A percentile compares a stretch with the other conserved stretches of the same genome.
These are phyloP conservation scores for Thalia dealbata DNA, from an alignment of 176 grass and related monocot genomes.

Conservation along the genomic window DNA sequence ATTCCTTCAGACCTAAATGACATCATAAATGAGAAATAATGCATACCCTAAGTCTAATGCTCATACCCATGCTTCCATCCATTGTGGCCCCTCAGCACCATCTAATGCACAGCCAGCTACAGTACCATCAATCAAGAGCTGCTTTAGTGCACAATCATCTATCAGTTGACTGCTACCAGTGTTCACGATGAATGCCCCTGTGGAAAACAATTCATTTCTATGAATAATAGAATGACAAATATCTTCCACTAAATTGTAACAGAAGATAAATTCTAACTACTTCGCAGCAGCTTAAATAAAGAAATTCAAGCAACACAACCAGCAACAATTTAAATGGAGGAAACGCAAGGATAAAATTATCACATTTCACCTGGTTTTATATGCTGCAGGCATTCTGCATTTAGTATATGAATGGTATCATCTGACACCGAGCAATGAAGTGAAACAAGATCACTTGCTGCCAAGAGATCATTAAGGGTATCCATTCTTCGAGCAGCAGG, in stretches of 20 bases:
- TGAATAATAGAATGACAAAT: background rate
- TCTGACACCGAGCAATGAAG: slow-evolving; percentile 82
- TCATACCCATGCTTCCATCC: slow-evolving; percentile 99
- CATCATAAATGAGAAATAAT: slow-evolving; percentile 12
- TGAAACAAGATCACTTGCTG: slow-evolving; percentile 86
- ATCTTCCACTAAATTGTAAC: background rate
- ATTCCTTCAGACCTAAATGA: background rate
- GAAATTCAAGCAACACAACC: background rate
- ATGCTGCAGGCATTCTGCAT: slow-evolving; percentile 66
- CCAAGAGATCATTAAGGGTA: slow-evolving; percentile 84
- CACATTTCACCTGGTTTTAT: slow-evolving; percentile 71
- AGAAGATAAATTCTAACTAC: background rate
- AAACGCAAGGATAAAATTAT: background rate
- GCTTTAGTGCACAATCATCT: slow-evolving; percentile 89
- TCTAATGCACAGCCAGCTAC: slow-evolving; percentile 91
- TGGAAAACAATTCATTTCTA: slow-evolving; percentile 1
- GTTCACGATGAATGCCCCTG: slow-evolving; percentile 94
- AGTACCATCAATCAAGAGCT: slow-evolving; percentile 82
- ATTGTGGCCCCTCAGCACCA: slow-evolving; percentile 93
- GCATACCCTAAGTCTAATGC: slow-evolving; percentile 28
- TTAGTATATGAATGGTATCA: slow-evolving; percentile 86
- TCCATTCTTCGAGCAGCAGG: slow-evolving; percentile 90
- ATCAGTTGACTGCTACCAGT: slow-evolving; percentile 89
- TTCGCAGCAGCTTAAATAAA: background rate
- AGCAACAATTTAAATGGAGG: background rate